Evolutionary conservation across 352 stramenopile species (phyloP).

Genomic region (Thalassiosira mediterranea): DNA sequence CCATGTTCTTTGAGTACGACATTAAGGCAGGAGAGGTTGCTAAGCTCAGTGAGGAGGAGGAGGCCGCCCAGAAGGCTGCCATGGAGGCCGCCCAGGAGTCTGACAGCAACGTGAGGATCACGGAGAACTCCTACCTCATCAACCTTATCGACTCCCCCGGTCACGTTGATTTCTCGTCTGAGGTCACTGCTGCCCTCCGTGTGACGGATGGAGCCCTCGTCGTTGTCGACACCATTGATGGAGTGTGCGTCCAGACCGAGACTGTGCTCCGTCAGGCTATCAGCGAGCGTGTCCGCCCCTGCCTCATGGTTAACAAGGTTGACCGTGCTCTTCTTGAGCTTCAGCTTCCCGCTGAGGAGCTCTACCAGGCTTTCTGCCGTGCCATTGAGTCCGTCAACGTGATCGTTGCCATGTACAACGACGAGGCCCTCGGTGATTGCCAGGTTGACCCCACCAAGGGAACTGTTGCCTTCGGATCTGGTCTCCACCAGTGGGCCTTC

Average conservation of each 20-base stretch:
- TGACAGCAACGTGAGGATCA: conserved; percentile 89
- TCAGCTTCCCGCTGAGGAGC: conserved; percentile 97
- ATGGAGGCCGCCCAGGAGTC: conserved; percentile 62
- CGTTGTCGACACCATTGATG: conserved; percentile 99
- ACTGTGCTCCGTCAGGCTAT: conserved; percentile 99
- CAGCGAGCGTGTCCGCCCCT: conserved; percentile 95
- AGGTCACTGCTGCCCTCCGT: conserved; percentile 98
- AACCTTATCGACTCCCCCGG: conserved; percentile 99
- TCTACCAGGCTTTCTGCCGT: conserved; percentile 98
- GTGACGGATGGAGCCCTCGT: conserved; percentile 99
- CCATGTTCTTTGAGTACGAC: conserved; percentile 99
- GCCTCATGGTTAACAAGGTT: conserved; percentile 99
- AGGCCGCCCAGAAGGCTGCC: conserved; percentile 83
- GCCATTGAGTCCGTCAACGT: conserved; percentile 99
- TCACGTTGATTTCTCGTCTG: conserved; percentile 99
- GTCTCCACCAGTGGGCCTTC: conserved; percentile 99
- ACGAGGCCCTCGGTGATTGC: conserved; percentile 94
- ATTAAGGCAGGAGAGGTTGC: conserved; percentile 90
- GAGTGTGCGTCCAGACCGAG: conserved; percentile 99
- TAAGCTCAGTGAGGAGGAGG: conserved; percentile 69
- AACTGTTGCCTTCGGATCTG: conserved; percentile 98
- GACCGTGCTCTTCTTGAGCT: conserved; percentile 98
- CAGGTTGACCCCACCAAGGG: conserved; percentile 98
- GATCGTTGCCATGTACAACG: conserved; percentile 99
- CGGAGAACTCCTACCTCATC: conserved; percentile 98